These are phyloP conservation scores for Globomyces pollinis-pini DNA, from an alignment of 192 early-diverging fungal genomes.

Conservation along the genomic window DNA sequence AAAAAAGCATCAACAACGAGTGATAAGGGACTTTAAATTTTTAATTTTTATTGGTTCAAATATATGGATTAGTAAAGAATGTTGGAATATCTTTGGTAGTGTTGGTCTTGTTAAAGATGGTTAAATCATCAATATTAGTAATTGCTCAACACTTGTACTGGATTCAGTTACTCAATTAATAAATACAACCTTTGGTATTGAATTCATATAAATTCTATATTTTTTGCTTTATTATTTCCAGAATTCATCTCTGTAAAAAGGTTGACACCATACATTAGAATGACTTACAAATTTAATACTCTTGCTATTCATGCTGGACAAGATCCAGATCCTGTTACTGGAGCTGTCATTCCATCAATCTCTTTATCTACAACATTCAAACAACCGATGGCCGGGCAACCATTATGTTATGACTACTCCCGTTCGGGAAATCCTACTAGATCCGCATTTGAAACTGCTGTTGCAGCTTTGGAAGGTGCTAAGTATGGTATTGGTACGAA, in stretches of 20 bases:
- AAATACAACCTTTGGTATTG: too few species aligned
- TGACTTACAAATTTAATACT: constrained; percentile 63
- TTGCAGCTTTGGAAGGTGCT: constrained; percentile 85
- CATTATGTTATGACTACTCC: constrained; percentile 84
- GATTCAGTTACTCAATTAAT: too few species aligned
- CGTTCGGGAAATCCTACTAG: constrained; percentile 96
- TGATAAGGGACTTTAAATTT: too few species aligned
- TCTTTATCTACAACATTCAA: constrained; percentile 95
- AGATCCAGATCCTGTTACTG: constrained; percentile 79
- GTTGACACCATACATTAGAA: neutral
- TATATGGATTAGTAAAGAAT: too few species aligned
- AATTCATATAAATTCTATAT: too few species aligned
- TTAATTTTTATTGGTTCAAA: too few species aligned
- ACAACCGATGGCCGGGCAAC: constrained; percentile 85
- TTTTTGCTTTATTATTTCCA: neutral
- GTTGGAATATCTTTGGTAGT: too few species aligned
- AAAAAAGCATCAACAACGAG: too few species aligned
- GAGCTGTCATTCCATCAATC: constrained; percentile 95
- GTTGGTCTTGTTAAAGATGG: too few species aligned
- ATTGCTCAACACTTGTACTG: too few species aligned
- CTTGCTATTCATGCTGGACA: constrained; percentile 92
- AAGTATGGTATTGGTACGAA: constrained; percentile 58
- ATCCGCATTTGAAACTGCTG: constrained; percentile 73
- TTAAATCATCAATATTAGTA: too few species aligned
- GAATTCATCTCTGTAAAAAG: constrained; percentile 6